A percentile compares a stretch with the other conserved stretches of the same genome.
phyloP scores from a whole-genome alignment of 192 early-diverging fungal species.

The Haplosporangium gracile region DNA sequence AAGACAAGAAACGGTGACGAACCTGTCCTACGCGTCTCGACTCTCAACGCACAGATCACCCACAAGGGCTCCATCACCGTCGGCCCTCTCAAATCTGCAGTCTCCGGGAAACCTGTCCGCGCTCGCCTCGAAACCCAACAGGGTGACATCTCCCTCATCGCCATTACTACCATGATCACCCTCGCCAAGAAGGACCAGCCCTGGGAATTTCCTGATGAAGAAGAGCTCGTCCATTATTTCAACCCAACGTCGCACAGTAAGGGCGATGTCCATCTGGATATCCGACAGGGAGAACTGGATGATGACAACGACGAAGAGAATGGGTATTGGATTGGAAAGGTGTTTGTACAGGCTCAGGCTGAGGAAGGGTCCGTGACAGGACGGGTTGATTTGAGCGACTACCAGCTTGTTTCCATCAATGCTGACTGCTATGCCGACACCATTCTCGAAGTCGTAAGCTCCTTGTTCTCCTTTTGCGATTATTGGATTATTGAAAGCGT shows the following conservation, averaged over 20 bases:
- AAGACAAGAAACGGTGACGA: background rate
- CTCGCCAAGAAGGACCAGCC: background rate
- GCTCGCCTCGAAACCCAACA: background rate
- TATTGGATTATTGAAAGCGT: background rate
- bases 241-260: background rate
- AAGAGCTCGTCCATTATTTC: background rate
- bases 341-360: background rate
- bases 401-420: background rate
- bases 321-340: background rate
- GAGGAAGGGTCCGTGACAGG: background rate
- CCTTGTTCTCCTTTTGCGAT: background rate
- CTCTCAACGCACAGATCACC: background rate
- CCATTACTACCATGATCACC: background rate
- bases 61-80: background rate
- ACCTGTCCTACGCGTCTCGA: background rate
- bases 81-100: background rate
- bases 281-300: background rate
- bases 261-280: background rate
- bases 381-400: background rate
- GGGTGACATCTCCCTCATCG: background rate
- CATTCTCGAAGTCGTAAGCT: slow-evolving; percentile 3
- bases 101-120: background rate
- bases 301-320: background rate
- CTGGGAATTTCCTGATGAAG: background rate
- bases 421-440: background rate